These are phyloP conservation scores for Eimeria tenella DNA, from an alignment of 169 alveolate genomes.

Conservation along the genomic window DNA sequence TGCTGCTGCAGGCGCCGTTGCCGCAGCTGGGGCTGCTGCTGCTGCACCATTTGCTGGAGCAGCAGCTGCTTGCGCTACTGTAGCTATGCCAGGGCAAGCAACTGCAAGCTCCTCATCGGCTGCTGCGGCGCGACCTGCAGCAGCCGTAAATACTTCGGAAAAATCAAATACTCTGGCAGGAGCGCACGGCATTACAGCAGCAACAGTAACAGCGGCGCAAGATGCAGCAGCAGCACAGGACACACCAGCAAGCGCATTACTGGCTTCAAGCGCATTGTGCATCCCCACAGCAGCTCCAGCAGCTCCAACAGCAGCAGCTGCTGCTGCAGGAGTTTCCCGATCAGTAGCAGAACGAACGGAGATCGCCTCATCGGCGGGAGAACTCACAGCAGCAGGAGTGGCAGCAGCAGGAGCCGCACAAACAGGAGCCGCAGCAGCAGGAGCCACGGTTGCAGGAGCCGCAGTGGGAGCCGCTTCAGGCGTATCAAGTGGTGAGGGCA, in stretches of 20 bases:
- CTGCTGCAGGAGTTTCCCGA: background rate
- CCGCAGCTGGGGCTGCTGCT: background rate
- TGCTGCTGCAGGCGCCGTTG: background rate
- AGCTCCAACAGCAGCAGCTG: background rate
- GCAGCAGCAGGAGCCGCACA: background rate
- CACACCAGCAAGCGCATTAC: background rate
- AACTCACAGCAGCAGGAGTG: background rate
- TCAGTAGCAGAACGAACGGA: background rate
- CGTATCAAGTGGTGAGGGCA: background rate
- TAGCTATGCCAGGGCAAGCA: background rate
- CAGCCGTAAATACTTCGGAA: background rate
- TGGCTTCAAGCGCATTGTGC: background rate
- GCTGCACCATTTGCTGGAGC: background rate
- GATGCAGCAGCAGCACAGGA: constrained; percentile 18
- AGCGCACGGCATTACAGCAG: background rate
- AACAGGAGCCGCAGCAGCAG: constrained; percentile 4
- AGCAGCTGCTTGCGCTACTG: background rate
- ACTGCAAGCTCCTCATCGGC: background rate
- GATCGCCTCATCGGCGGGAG: no score
- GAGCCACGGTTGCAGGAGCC: background rate
- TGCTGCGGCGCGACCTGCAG: background rate
- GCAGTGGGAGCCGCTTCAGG: background rate
- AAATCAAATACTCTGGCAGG: background rate
- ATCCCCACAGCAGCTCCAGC: constrained; percentile 13
- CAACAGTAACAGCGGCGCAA: background rate